Base-by-base conservation (phyloP, 2,329 filamentous ascomycete species). In the Trichoderma arundinaceum region DNA sequence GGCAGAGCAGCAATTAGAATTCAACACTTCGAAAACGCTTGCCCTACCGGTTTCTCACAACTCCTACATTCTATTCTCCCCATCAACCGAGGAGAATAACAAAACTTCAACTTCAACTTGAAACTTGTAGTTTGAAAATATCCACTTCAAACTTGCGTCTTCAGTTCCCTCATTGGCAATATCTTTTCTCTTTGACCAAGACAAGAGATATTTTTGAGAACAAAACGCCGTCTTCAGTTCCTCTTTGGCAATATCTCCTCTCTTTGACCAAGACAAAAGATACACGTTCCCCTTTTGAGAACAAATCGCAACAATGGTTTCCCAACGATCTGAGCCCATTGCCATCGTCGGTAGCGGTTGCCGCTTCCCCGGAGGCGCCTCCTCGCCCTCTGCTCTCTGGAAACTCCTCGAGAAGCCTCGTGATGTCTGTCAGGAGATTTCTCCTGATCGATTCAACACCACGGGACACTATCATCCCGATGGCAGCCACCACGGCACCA, bases 401-500 rank as follows among this genome's bases (percentile, higher is more conserved):
- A 28, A 28, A 28, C 22, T 28, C 22, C 22, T 28, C 22, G 22
- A 28, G 22, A 28, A 28, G 22, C 22, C 22, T 2, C 22, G 22
- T 28, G 22, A 28, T 28, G 22, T 28, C 22, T 28, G 22, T 28
- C 22, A 28, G 71, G 66, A 68, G 46, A 69, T 71, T 19, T 33
- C 66, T 7, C 35, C 51, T 22, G 65, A 69, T 19, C 68, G 71
- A 15, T 71, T 73, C 61, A 69, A 68, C 33, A 53, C 64, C 15
- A 56, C 67, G 7, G 69, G 68, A 15, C 69, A 68, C 61, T 71
- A 71, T 51, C 67, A 73, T 53, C 64, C 64, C 28, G 65, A 72
- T 67, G 68, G 69, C 13, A 66, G 76, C 39, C 66, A 71, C 38
- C 71, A 73, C 17, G 71, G 71, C 22, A 77, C 68, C n/a, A 71